Conservation (phyloP, 305 asterid genomes). For the Stenogyne calaminthoides region DNA sequence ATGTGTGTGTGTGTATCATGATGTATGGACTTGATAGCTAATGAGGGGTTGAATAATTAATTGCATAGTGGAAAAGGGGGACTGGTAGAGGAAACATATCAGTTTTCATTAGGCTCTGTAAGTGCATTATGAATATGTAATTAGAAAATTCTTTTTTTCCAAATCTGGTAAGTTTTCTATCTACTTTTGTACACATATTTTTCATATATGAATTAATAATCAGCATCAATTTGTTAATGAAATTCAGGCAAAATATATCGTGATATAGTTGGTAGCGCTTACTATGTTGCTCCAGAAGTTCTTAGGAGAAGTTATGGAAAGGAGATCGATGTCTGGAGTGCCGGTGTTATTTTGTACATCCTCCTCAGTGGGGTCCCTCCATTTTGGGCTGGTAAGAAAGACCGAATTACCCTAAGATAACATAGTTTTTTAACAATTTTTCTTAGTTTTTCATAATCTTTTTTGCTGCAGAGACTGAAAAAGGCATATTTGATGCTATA, state of each 20-base stretch:
- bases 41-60: neutral
- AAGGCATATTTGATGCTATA: slow-evolving; percentile 80
- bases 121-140: neutral
- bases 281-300: slow-evolving; percentile 91
- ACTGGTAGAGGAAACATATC: neutral
- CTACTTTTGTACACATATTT: neutral
- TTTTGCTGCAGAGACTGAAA: slow-evolving; percentile 68
- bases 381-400: slow-evolving; percentile 86
- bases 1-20: too few relatives aligned
- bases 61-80: neutral
- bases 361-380: slow-evolving; percentile 93
- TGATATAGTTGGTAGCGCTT: slow-evolving; percentile 89
- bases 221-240: slow-evolving; percentile 17
- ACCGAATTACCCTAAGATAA: neutral
- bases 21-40: too few relatives aligned
- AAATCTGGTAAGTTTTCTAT: neutral
- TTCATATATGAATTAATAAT: slow-evolving; percentile 15
- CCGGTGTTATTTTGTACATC: slow-evolving; percentile 86
- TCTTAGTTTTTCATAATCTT: neutral
- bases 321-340: slow-evolving; percentile 90
- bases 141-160: neutral
- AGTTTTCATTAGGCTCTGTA: neutral
- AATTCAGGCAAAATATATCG: slow-evolving; percentile 75
- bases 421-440: slow-evolving; percentile 2
- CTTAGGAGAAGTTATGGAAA: slow-evolving; percentile 78